Percentiles rank a stretch among this genome's conserved stretches.
phyloP scores from a whole-genome alignment of 371 early-diverging fungal species.

The Mortierella sp. region DNA sequence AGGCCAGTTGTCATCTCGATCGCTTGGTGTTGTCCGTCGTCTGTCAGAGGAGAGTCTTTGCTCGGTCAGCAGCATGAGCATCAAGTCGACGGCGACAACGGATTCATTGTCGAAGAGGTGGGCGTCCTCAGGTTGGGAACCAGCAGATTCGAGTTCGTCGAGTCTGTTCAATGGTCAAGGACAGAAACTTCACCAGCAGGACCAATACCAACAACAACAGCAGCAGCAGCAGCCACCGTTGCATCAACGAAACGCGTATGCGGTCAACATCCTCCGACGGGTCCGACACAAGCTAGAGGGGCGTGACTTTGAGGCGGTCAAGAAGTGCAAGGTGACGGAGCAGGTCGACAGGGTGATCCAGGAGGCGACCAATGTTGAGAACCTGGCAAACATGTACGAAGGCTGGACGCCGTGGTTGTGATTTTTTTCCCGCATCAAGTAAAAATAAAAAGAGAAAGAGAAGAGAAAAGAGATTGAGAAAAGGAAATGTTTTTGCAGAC shows the following conservation, averaged over 20 bases:
- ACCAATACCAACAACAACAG: constrained; percentile 14
- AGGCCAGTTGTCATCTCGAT: constrained; percentile 22
- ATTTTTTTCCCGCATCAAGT: background rate
- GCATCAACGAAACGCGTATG: constrained; percentile 71
- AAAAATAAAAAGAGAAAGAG: background rate
- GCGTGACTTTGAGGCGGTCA: constrained; percentile 66
- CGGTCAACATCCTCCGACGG: constrained; percentile 69
- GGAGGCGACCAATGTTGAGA: constrained; percentile 68
- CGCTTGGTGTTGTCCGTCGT: constrained; percentile 14
- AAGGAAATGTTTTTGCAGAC: background rate
- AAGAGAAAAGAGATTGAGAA: too few relatives aligned
- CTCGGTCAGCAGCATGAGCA: constrained; percentile 34
- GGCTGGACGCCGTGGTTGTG: constrained; percentile 83
- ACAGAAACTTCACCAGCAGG: constrained; percentile 5
- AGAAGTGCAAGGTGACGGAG: constrained; percentile 70
- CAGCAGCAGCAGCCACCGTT: constrained; percentile 30
- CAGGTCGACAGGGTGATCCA: constrained; percentile 74
- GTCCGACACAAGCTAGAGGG: constrained; percentile 82
- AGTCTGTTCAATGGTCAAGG: constrained; percentile 7
- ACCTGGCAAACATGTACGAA: constrained; percentile 74
- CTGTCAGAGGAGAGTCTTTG: constrained; percentile 35
- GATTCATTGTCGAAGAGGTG: constrained; percentile 22
- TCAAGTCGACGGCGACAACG: constrained; percentile 27
- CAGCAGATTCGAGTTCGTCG: constrained; percentile 12
- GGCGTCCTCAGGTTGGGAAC: constrained; percentile 23